Percentiles rank a stretch among this genome's conserved stretches.
phyloP scores from a whole-genome alignment of 768 basidiomycete genomes.

The Pisolithus microcarpus region DNA sequence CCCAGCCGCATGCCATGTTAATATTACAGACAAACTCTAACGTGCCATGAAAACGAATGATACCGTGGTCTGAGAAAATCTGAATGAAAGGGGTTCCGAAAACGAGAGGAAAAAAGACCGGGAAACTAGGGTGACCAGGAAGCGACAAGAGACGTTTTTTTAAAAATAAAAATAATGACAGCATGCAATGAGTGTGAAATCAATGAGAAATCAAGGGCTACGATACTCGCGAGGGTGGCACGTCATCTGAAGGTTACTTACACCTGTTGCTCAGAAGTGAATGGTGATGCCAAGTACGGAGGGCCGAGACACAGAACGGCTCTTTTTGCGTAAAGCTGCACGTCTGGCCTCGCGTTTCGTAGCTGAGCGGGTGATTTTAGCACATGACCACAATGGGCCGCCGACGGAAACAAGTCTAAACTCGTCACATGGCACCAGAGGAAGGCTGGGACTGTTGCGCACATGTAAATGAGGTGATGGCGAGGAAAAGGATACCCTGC shows the following conservation, averaged over 20 bases:
- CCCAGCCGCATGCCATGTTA: too few species aligned
- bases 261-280: conserved; percentile 4
- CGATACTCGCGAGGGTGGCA: conserved; percentile 7
- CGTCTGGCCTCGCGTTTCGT: conserved; percentile 22
- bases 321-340: conserved; percentile 8
- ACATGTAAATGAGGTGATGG: conserved; percentile 6
- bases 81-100: too few species aligned
- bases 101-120: too few species aligned
- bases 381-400: conserved; percentile 24
- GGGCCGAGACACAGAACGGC: conserved; percentile 17
- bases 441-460: conserved; percentile 7
- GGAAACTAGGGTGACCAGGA: too few species aligned
- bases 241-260: neutral
- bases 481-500: neutral
- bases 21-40: too few species aligned
- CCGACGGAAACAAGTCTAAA: conserved; percentile 1
- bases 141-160: too few species aligned
- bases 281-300: conserved; percentile 7
- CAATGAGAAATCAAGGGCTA: too few species aligned
- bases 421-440: conserved; percentile 2
- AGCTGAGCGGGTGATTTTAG: conserved; percentile 23
- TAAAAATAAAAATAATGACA: too few species aligned
- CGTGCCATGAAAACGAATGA: too few species aligned
- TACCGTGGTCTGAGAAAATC: too few species aligned
- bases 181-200: too few species aligned